Evolutionary conservation across 805 yeast genomes (phyloP).

Genomic region (Cyberlindnera suaveolens): DNA sequence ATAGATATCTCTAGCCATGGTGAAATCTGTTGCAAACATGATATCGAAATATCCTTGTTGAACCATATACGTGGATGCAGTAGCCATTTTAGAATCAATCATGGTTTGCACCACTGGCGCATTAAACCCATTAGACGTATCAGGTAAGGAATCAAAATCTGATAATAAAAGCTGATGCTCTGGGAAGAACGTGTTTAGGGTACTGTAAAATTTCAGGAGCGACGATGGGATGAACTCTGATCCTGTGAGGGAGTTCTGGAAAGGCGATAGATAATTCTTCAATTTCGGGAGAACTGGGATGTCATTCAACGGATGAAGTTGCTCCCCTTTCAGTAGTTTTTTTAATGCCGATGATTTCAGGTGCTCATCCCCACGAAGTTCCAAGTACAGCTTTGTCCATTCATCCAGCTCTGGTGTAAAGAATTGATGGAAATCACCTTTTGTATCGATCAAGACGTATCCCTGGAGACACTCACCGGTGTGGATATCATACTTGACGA

Average conservation of each 20-base stretch:
- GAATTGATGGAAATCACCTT: constrained; percentile 72
- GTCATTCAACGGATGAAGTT: constrained; percentile 54
- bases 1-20: constrained; percentile 54
- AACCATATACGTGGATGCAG: constrained; percentile 71
- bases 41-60: constrained; percentile 83
- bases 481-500: constrained; percentile 63
- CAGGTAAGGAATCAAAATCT: constrained; percentile 48
- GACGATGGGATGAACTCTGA: constrained; percentile 81
- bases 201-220: constrained; percentile 55
- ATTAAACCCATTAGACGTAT: constrained; percentile 47
- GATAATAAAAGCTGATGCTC: constrained; percentile 68
- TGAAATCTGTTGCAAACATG: constrained; percentile 79
- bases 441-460: constrained; percentile 62
- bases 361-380: constrained; percentile 27
- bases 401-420: constrained; percentile 56
- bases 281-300: constrained; percentile 34
- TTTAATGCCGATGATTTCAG: neutral
- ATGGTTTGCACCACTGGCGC: constrained; percentile 81
- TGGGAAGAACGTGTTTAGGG: constrained; percentile 62
- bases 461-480: constrained; percentile 72
- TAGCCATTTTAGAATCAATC: constrained; percentile 58
- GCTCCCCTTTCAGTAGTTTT: neutral
- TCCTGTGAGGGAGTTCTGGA: constrained; percentile 57
- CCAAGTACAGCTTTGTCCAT: constrained; percentile 49
- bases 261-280: constrained; percentile 52